These are phyloP conservation scores for Ascochyta fabae DNA, from an alignment of 2,329 filamentous ascomycete species.

Conservation along the genomic window DNA sequence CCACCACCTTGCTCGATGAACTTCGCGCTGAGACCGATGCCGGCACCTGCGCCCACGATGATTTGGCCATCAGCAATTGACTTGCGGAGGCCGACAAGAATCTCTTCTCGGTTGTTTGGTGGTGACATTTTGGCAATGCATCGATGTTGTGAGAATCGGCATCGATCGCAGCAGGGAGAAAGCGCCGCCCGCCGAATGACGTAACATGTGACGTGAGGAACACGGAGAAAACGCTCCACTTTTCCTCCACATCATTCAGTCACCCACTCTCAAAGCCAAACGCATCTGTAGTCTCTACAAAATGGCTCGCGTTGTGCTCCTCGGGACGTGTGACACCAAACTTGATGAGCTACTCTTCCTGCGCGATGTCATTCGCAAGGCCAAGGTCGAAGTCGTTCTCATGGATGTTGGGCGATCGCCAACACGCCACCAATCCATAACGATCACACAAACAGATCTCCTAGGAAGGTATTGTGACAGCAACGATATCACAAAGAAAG, in stretches of 20 bases:
- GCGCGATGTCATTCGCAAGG: constrained; percentile 53
- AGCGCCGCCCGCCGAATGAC: constrained; percentile 4
- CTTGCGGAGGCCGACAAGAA: constrained; percentile 60
- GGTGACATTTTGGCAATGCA: constrained; percentile 57
- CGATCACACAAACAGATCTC: constrained; percentile 53
- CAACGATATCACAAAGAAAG: constrained; percentile 47
- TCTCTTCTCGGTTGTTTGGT: constrained; percentile 62
- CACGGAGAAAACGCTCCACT: neutral
- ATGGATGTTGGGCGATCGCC: constrained; percentile 63
- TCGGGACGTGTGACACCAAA: constrained; percentile 72
- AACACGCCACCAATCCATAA: constrained; percentile 55
- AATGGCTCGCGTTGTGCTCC: constrained; percentile 54
- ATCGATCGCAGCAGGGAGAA: neutral
- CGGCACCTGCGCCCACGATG: constrained; percentile 72
- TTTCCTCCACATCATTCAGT: neutral
- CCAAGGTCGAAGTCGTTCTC: constrained; percentile 51
- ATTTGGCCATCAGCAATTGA: constrained; percentile 63
- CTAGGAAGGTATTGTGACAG: constrained; percentile 40
- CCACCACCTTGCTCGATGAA: constrained; percentile 72
- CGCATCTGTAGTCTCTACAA: neutral
- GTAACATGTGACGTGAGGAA: constrained; percentile 10
- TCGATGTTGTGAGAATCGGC: neutral
- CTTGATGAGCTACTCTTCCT: constrained; percentile 65
- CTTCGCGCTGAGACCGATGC: constrained; percentile 74
- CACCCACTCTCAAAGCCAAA: neutral